Base-by-base conservation (phyloP, 371 early-diverging fungal genomes). In the Syncephalastrum sp. region DNA sequence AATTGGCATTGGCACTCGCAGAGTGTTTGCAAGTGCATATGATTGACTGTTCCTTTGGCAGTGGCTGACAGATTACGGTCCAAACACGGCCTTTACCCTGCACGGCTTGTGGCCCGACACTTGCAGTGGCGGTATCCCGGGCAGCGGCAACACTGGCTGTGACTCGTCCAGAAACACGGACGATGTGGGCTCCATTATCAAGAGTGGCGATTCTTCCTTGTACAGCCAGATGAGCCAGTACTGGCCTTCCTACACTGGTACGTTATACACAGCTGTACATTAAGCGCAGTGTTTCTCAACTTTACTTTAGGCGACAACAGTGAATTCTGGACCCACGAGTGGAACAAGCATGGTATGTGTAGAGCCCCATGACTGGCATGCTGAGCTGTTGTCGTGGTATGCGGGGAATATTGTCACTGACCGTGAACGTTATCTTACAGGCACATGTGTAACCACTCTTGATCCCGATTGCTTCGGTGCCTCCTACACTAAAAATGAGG, bases 71-170 rank as follows among this genome's bases (percentile, higher is more conserved):
- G 61, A 51, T 25, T 65, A 57, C 38, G 65, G 65, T 12, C 65
- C 65, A n/a, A 42, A 47, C 0, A 51, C 44, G 17, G 55, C 65
- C 4, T 64, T 58, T 16, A 64, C 64, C 2, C 19, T 63, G 54
- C 91, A 91, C 59, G 93, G 93, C 8, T 70, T 92, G 50, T 91
- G 93, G 93, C 91, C 94, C 12, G 90, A 86, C 61, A 78, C 81
- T 29, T 90, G 89, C 69, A 70, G 47, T 14, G 91, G 91, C 59
- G 72, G 73, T 27, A 60, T 60, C 19, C 60, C 60, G 0, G 78
- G 79, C 42, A 78, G 80, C 21, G 85, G 86, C 6, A 17, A 57
- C 42, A 62, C 43, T 46, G 91, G 91, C 10, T 92, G 94, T 57
- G 91, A 92, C 68, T 50, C 63, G 5, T 47, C 63, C 6, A 81